A percentile compares a stretch with the other conserved stretches of the same genome.
phyloP scores from a whole-genome alignment of 2,329 filamentous ascomycete genomes.

The Aureobasidium vineae region DNA sequence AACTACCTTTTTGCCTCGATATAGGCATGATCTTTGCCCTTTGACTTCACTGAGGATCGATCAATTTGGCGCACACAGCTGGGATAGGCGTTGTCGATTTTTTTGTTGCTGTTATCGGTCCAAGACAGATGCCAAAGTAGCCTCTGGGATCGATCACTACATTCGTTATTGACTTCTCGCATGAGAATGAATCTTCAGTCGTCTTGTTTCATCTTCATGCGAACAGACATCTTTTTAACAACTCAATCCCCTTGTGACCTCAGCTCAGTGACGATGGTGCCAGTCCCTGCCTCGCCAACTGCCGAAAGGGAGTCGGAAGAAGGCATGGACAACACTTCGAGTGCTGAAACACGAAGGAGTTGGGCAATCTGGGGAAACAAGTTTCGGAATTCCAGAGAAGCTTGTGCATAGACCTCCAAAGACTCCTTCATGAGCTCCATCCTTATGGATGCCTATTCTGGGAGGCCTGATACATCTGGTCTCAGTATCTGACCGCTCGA shows the following conservation, averaged over 20 bases:
- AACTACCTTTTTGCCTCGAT: background rate
- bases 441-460: background rate
- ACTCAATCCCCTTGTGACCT: too few relatives aligned
- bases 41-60: background rate
- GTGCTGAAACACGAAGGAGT: conserved; percentile 7
- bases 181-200: background rate
- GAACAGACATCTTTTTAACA: too few relatives aligned
- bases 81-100: background rate
- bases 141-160: conserved; percentile 8
- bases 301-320: background rate
- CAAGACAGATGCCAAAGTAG: background rate
- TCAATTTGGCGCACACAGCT: background rate
- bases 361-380: background rate
- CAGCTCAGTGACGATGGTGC: background rate
- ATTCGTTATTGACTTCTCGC: background rate
- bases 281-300: background rate
- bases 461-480: conserved; percentile 12
- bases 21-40: conserved; percentile 1
- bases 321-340: background rate
- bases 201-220: background rate
- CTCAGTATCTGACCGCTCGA: conserved; percentile 11
- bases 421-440: background rate
- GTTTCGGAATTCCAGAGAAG: conserved; percentile 9
- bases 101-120: background rate
- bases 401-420: background rate